Percentiles rank a stretch among this genome's conserved stretches.
phyloP scores from a whole-genome alignment of 345 rosid genomes.

The Noccaea bulbosa region DNA sequence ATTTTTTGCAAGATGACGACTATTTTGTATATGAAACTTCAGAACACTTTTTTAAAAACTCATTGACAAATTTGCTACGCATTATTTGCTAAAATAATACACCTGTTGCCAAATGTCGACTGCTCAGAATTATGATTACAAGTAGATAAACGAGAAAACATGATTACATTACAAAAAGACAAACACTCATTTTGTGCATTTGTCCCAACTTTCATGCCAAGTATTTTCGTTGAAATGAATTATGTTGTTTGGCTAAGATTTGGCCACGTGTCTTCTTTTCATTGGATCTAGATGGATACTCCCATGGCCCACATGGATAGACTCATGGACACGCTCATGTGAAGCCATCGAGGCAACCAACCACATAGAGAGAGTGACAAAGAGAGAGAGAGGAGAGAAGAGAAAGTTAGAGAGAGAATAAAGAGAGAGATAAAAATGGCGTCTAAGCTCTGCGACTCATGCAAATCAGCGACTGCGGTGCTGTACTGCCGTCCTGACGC shows the following conservation, averaged over 20 bases:
- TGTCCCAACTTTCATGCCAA: conserved; percentile 27
- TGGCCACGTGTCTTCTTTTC: conserved; percentile 39
- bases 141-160: conserved; percentile 20
- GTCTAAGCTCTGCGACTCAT: conserved; percentile 87
- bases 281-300: conserved; percentile 56
- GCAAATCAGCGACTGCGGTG: conserved; percentile 90
- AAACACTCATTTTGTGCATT: neutral
- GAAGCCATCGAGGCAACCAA: conserved; percentile 38
- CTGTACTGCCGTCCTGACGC: conserved; percentile 92
- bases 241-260: conserved; percentile 60
- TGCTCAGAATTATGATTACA: conserved; percentile 26
- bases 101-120: conserved; percentile 43
- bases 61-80: conserved; percentile 24
- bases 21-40: neutral
- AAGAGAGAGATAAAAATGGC: conserved; percentile 52
- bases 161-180: conserved; percentile 19
- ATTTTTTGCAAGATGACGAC: neutral
- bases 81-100: conserved; percentile 24
- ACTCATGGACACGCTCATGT: conserved; percentile 39
- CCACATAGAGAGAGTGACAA: conserved; percentile 40
- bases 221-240: conserved; percentile 2
- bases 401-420: neutral
- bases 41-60: neutral
- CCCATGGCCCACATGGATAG: conserved; percentile 66
- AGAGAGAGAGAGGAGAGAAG: conserved; percentile 20